Percentiles rank a stretch among this genome's conserved stretches.
These are phyloP conservation scores for Globisporangium cederbergense DNA, from an alignment of 352 stramenopile species.

Conservation along the genomic window DNA sequence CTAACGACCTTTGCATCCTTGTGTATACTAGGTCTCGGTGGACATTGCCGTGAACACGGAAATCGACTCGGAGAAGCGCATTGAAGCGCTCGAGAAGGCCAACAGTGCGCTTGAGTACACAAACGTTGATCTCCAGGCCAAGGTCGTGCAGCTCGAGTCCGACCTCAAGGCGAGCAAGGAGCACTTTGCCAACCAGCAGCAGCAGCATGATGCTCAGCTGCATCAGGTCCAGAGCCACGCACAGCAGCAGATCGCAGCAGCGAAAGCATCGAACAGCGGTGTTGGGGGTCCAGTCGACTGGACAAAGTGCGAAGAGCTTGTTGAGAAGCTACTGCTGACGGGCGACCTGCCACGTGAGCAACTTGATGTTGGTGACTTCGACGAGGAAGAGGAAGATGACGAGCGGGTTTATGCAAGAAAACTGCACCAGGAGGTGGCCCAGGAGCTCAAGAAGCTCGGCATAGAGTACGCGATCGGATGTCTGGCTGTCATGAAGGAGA, in stretches of 20 bases:
- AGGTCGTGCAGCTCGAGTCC: constrained; percentile 41
- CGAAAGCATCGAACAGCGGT: constrained; percentile 15
- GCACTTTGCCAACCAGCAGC: constrained; percentile 32
- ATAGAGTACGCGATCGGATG: constrained; percentile 53
- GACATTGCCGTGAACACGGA: constrained; percentile 67
- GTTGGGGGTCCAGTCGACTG: constrained; percentile 34
- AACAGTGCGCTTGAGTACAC: constrained; percentile 42
- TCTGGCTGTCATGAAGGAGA: constrained; percentile 61
- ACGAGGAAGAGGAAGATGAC: constrained; percentile 17
- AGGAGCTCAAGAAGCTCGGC: constrained; percentile 40
- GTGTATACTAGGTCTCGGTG: constrained; percentile 26
- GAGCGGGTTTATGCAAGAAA: constrained; percentile 18
- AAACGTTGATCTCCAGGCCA: constrained; percentile 42
- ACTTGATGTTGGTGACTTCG: constrained; percentile 7
- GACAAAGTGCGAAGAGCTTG: constrained; percentile 52
- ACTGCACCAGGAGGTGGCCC: constrained; percentile 31
- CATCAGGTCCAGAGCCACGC: constrained; percentile 25
- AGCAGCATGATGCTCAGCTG: constrained; percentile 32
- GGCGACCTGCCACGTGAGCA: constrained; percentile 42
- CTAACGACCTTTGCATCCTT: neutral
- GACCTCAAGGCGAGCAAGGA: constrained; percentile 32
- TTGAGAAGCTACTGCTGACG: constrained; percentile 46
- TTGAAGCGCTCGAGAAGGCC: constrained; percentile 46
- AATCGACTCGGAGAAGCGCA: constrained; percentile 59
- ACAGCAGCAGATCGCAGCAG: constrained; percentile 26